Base-by-base conservation (phyloP, 2,329 filamentous ascomycete genomes). In the Fonsecaea nubica region DNA sequence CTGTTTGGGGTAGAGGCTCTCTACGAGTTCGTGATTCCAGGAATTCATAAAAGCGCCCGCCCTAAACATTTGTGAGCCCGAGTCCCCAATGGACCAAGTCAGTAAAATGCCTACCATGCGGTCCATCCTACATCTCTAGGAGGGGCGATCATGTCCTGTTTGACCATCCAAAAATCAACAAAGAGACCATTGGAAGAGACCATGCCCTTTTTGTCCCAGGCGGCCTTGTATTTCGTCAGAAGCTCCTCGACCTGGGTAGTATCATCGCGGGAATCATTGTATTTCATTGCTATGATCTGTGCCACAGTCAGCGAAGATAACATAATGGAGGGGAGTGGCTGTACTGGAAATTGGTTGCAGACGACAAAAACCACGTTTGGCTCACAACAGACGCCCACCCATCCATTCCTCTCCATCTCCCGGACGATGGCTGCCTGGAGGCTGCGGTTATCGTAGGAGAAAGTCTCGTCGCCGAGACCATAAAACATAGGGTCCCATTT, bases 301-400 rank as follows among this genome's bases (percentile, higher is more conserved):
- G 5, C 3, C 4, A 36, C 13, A n/a, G 58, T 59, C 45, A 67
- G 63, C 33, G 65, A 57, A 36, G 42, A 48, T 58, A 38, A 10
- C n/a, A 61, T 15, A n/a, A 45, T 4, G 33, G 12, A 18, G 62
- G 25, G 32, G 66, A 35, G 13, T 9, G 13, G 18, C 54, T 72
- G 48, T 72, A 80, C 78, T 2, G 78, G 79, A 72, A 82, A 82
- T 63, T 81, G 80, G 67, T 81, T 81, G 71, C 80, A 81, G 53
- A 80, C 76, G 68, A 71, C 62, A 56, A 70, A 70, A 25, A 70
- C 60, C 8, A 64, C 63, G 69, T 81, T 82, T 1, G 79, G 80
- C 71, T 81, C 80, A 64, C 80, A 82, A 56, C 79, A 82, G 1
- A 79, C 79, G 0, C 80, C 79, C 1, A 80, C 67, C 78, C 78